Evolutionary conservation across 768 basidiomycete species (phyloP).

Genomic region (Russula emetica): DNA sequence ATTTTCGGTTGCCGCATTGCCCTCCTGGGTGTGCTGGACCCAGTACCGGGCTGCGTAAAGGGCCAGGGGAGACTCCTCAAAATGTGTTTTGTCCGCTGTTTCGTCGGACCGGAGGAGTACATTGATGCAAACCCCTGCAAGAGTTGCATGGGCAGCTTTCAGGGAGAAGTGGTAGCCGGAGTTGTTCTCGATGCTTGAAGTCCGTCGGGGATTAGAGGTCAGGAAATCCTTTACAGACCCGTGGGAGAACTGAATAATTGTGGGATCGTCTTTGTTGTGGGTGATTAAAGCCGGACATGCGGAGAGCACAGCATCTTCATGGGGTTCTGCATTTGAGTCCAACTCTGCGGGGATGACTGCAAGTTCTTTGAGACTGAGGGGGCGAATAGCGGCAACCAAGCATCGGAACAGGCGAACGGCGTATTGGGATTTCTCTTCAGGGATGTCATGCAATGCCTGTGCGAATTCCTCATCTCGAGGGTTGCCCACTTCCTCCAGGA

Average conservation of each 20-base stretch:
- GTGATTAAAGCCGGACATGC: not conserved
- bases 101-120: not conserved
- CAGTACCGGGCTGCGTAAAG: not conserved
- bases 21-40: not conserved
- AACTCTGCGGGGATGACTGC: not conserved
- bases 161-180: not conserved
- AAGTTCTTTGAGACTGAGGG: not conserved
- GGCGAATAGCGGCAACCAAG: not conserved
- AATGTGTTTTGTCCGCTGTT: not conserved
- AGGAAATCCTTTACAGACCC: not conserved
- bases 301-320: not conserved
- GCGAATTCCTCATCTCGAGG: not conserved
- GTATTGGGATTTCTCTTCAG: not conserved
- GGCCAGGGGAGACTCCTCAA: not conserved
- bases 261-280: not conserved
- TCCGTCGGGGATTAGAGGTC: not conserved
- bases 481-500: not conserved
- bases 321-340: not conserved
- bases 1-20: not conserved
- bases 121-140: not conserved
- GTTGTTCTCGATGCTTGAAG: too few relatives aligned
- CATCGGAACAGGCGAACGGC: not conserved
- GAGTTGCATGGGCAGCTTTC: not conserved
- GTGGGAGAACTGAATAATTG: not conserved
- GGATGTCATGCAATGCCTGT: not conserved